phyloP scores from a whole-genome alignment of 2,329 filamentous ascomycete species.

The Fusarium nelsonii region DNA sequence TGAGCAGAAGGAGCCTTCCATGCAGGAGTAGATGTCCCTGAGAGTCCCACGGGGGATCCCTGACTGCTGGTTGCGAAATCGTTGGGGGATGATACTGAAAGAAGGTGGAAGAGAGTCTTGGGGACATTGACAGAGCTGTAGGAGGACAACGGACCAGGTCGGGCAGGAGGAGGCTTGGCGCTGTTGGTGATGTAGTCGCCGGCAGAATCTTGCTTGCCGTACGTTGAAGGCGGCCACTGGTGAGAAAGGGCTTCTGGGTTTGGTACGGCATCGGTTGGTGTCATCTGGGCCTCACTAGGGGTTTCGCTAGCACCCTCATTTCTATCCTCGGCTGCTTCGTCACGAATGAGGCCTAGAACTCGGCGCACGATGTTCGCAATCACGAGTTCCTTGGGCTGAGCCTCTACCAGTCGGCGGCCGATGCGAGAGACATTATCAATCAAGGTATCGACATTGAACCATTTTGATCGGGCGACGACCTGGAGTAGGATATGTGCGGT shows the following conservation, averaged over 20 bases:
- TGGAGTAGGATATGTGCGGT: conserved; percentile 90
- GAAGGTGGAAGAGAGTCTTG: conserved; percentile 88
- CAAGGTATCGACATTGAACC: conserved; percentile 80
- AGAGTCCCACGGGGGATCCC: conserved; percentile 62
- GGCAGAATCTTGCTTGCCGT: conserved; percentile 53
- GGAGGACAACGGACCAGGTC: conserved; percentile 72
- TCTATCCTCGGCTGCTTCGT: conserved; percentile 86
- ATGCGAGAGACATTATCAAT: conserved; percentile 83
- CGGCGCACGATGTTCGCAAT: conserved; percentile 95
- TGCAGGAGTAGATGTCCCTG: conserved; percentile 64
- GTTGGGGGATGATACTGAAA: conserved; percentile 75
- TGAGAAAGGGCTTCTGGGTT: conserved; percentile 45
- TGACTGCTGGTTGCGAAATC: conserved; percentile 52
- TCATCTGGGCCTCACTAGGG: conserved; percentile 60
- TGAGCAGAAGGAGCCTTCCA: conserved; percentile 57
- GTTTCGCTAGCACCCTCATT: conserved; percentile 74
- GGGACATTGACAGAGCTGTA: conserved; percentile 74
- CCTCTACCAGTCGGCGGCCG: conserved; percentile 81
- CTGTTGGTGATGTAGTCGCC: conserved; percentile 48
- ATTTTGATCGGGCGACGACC: conserved; percentile 85
- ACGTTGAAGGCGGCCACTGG: conserved; percentile 51
- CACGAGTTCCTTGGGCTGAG: conserved; percentile 90
- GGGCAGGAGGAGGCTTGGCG: conserved; percentile 53
- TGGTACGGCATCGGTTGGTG: conserved; percentile 57
- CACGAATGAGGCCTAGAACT: conserved; percentile 89